phyloP scores from a whole-genome alignment of 768 basidiomycete genomes.

The Rubroboletus satanas region DNA sequence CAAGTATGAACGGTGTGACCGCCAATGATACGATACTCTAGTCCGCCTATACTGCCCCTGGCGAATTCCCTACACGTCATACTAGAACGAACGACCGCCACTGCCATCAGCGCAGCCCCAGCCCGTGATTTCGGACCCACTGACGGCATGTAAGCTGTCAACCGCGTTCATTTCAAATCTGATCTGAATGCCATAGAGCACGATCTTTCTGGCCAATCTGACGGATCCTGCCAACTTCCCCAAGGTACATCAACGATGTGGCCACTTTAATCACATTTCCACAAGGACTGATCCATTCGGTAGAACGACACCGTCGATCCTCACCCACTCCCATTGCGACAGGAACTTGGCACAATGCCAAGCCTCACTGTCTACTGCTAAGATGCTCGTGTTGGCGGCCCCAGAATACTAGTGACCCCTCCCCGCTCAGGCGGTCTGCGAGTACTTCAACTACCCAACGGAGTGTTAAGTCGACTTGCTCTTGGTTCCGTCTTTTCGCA shows the following conservation, averaged over 20 bases:
- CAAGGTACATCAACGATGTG: slow-evolving; percentile 23
- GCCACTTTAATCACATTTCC: not conserved
- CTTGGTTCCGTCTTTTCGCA: slow-evolving; percentile 45
- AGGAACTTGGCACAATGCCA: slow-evolving; percentile 39
- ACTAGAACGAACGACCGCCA: slow-evolving; percentile 68
- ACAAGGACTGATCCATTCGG: not conserved
- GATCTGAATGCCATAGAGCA: slow-evolving; percentile 36
- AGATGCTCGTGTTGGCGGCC: slow-evolving; percentile 42
- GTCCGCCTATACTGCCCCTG: slow-evolving; percentile 54
- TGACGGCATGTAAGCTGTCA: slow-evolving; percentile 42
- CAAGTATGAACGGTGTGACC: not conserved
- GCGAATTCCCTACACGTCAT: slow-evolving; percentile 59
- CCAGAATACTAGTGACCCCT: slow-evolving; percentile 38
- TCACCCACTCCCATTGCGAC: slow-evolving; percentile 39
- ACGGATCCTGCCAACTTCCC: slow-evolving; percentile 63
- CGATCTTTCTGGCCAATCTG: slow-evolving; percentile 52
- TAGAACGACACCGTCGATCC: slow-evolving; percentile 45
- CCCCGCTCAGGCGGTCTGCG: slow-evolving; percentile 40
- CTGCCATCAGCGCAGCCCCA: slow-evolving; percentile 54
- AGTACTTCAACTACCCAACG: slow-evolving; percentile 37
- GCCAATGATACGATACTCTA: slow-evolving; percentile 9
- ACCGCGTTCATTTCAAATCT: not conserved
- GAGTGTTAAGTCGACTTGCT: slow-evolving; percentile 36
- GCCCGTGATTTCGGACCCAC: slow-evolving; percentile 66
- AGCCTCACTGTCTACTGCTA: slow-evolving; percentile 37